These are phyloP conservation scores for Claviceps arundinis DNA, from an alignment of 2,329 filamentous ascomycete species.

Conservation along the genomic window DNA sequence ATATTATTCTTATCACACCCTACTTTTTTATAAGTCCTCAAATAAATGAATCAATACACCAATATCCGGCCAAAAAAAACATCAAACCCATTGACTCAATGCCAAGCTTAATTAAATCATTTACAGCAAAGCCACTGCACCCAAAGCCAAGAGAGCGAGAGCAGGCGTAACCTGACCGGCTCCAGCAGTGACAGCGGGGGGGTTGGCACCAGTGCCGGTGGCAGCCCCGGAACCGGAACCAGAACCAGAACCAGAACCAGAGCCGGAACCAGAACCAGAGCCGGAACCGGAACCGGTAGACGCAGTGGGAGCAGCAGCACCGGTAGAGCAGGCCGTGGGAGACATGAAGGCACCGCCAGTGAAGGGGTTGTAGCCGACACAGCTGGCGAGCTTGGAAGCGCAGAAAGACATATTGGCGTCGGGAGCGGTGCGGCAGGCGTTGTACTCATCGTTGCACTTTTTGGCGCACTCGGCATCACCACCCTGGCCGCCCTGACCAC, in stretches of 20 bases:
- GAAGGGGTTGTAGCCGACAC: conserved; percentile 6
- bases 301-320: conserved; percentile 6
- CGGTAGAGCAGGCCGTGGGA: conserved; percentile 10
- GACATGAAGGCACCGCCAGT: neutral
- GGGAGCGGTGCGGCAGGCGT: conserved; percentile 10
- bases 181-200: conserved; percentile 8
- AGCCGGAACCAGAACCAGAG: too few relatives aligned
- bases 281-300: too few relatives aligned
- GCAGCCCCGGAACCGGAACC: neutral
- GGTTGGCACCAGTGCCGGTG: neutral
- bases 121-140: conserved; percentile 18
- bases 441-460: conserved; percentile 7
- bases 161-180: conserved; percentile 11
- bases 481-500: too few relatives aligned
- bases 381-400: conserved; percentile 11
- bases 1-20: too few relatives aligned
- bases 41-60: too few relatives aligned
- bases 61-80: too few relatives aligned
- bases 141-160: conserved; percentile 13
- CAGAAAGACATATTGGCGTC: conserved; percentile 13
- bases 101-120: conserved; percentile 18
- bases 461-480: conserved; percentile 8
- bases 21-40: too few relatives aligned
- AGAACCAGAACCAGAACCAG: too few relatives aligned
- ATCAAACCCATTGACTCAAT: conserved; percentile 9